Evolutionary conservation across 345 rosid genomes (phyloP).

Genomic region (Hibiscus tridactylites): DNA sequence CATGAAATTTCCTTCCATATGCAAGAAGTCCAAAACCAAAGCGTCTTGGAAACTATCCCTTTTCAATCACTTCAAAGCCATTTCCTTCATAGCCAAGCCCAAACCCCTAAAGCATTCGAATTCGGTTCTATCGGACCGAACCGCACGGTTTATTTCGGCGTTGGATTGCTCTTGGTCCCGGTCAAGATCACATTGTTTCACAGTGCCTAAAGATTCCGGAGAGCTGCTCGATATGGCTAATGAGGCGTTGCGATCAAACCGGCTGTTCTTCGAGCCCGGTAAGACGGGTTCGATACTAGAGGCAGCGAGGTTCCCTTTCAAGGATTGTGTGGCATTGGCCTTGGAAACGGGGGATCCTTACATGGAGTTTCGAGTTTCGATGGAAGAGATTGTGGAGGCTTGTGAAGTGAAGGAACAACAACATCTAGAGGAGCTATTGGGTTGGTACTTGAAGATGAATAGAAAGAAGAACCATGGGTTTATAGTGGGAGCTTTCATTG

Average conservation of each 20-base stretch:
- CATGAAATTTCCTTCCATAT: constrained; percentile 6
- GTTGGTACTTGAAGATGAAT: constrained; percentile 43
- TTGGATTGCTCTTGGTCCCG: not conserved
- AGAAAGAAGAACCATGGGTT: constrained; percentile 37
- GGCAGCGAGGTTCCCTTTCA: constrained; percentile 11
- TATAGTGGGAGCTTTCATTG: constrained; percentile 41
- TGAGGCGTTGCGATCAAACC: constrained; percentile 24
- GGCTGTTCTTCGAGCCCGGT: constrained; percentile 22
- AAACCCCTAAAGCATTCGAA: not conserved
- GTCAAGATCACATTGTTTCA: not conserved
- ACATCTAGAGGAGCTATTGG: constrained; percentile 31
- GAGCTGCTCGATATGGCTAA: constrained; percentile 9
- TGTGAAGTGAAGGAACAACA: constrained; percentile 31
- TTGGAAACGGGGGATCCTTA: constrained; percentile 45
- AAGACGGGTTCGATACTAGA: constrained; percentile 6
- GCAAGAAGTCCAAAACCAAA: not conserved
- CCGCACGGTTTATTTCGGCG: not conserved
- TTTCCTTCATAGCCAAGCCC: not conserved
- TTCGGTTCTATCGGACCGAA: not conserved
- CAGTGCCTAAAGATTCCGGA: not conserved
- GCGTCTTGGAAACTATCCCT: constrained; percentile 4
- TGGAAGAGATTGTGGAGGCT: constrained; percentile 47
- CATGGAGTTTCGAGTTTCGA: constrained; percentile 33
- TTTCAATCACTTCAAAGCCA: not conserved
- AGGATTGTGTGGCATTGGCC: constrained; percentile 24